Evolutionary conservation across 441 rosid species (phyloP).

Genomic region (Corymbia citriodora): DNA sequence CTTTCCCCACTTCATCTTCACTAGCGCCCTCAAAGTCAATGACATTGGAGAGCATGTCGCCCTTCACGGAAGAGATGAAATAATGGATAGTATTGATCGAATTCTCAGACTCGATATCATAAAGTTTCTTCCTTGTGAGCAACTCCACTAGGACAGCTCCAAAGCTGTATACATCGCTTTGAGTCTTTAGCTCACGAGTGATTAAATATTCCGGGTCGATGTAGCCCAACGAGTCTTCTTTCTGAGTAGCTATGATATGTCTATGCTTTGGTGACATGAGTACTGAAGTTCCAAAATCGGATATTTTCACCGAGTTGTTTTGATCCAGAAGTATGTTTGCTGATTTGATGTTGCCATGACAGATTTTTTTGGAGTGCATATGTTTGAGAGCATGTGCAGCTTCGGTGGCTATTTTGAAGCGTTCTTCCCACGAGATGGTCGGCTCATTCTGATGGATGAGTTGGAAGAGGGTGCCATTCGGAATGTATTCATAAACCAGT

Average conservation of each 20-base stretch:
- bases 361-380: accelerated
- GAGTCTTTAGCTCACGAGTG: background rate
- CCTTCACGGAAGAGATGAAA: background rate
- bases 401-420: background rate
- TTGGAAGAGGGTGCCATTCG: background rate
- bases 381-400: accelerated
- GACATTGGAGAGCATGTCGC: accelerated
- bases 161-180: background rate
- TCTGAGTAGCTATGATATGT: background rate
- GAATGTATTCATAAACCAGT: background rate
- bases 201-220: background rate
- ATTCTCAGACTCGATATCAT: accelerated
- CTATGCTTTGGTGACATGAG: background rate
- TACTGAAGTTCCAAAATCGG: background rate
- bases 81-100: accelerated
- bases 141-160: background rate
- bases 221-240: background rate
- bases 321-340: background rate
- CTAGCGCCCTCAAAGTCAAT: background rate
- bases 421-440: background rate
- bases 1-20: background rate
- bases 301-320: accelerated
- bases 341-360: background rate
- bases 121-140: background rate
- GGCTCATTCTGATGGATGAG: accelerated